A percentile compares a stretch with the other conserved stretches of the same genome.
These are phyloP conservation scores for Peribolospora kevripleyi DNA, from an alignment of 768 basidiomycete genomes.

Conservation along the genomic window DNA sequence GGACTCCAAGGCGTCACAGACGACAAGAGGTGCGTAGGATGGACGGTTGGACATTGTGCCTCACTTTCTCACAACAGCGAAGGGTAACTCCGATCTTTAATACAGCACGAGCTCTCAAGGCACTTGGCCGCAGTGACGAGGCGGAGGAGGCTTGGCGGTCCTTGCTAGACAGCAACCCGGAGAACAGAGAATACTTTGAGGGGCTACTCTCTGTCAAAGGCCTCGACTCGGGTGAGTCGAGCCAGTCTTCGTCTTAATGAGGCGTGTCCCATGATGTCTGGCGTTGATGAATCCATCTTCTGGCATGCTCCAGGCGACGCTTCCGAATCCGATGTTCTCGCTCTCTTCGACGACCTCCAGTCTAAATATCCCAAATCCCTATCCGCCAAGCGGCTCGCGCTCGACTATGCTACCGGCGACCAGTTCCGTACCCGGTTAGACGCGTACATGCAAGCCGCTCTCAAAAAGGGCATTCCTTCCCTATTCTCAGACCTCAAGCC, in stretches of 20 bases:
- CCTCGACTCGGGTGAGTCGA: conserved; percentile 35
- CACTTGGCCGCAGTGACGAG: conserved; percentile 34
- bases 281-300: background rate
- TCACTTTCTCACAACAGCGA: too few species aligned
- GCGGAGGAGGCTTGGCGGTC: conserved; percentile 59
- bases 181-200: conserved; percentile 53
- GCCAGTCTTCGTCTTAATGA: background rate
- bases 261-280: background rate
- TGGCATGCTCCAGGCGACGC: background rate
- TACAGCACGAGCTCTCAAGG: conserved; percentile 52
- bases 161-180: conserved; percentile 64
- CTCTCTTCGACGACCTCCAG: conserved; percentile 35
- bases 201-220: conserved; percentile 44
- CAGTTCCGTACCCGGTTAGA: conserved; percentile 40
- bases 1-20: conserved; percentile 38
- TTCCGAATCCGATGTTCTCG: conserved; percentile 24
- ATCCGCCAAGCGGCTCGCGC: conserved; percentile 46
- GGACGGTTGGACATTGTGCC: too few species aligned
- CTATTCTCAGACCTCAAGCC: conserved; percentile 78
- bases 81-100: background rate
- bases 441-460: conserved; percentile 41
- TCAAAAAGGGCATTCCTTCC: conserved; percentile 73
- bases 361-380: conserved; percentile 39
- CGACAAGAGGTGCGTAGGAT: conserved; percentile 5
- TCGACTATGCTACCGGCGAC: conserved; percentile 33